Base-by-base conservation (phyloP, 805 yeast genomes). In the Wickerhamiella bombiphila region DNA sequence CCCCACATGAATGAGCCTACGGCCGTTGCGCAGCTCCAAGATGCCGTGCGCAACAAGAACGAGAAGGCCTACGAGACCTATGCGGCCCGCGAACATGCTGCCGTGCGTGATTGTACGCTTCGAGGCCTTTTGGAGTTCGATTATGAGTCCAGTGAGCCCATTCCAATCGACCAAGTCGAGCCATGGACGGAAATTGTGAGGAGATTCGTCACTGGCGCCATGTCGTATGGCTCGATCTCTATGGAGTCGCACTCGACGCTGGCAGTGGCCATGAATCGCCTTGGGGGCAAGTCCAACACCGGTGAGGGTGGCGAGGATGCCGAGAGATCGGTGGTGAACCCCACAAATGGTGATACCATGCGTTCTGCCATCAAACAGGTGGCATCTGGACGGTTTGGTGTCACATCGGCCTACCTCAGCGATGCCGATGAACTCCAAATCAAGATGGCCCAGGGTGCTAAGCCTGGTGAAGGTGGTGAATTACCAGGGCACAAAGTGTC, bases 221-320 rank as follows among this genome's bases (percentile, higher is more conserved):
- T 88, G 98, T 86, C 96, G 2, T 88, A 91, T 56, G 98, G 98
- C 55, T 88, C 97, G 35, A 88, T 88, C 55, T 88, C 97, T 3
- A 80, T 86, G 94, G 98, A 88, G 62, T 86, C 96, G 2, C 98
- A 88, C 62, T 83, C 96, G 3, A 88, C 98, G 8, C 66, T 88
- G 51, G 98, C 98, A 11, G 93, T 88, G 39, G 98, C 98, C 34
- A 88, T 88, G 98, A 88, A 88, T 67, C 70, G 97, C 58, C 69
- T 88, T 46, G 97, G 97, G 38, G 98, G 96, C 50, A 91, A 86
- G 62, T 83, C 95, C 35, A 88, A 88, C 60, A 86, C 97, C 44
- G 98, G 98, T 66, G 98, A 88, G 68, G 98, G 98, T 68, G 98
- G 98, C 68, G 98, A 88, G 62, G 97, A 88, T 56, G 73, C 91